Base-by-base conservation (phyloP, 371 early-diverging fungal species). In the Catenaria anguillulae region DNA sequence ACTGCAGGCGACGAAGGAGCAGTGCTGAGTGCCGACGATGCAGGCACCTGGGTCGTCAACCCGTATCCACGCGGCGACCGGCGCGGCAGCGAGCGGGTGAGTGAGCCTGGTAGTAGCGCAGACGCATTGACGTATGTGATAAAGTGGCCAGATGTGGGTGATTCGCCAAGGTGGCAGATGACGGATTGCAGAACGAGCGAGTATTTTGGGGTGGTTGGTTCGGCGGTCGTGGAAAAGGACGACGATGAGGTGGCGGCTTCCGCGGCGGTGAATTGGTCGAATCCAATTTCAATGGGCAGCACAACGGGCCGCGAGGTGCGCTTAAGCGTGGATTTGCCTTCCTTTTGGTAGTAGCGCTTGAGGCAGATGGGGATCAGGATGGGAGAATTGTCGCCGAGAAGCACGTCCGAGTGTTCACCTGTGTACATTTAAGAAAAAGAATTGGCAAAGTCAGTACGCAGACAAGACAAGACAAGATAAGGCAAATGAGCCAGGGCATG, bases 321-420 rank as follows among this genome's bases (percentile, higher is more conserved):
- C 19, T 21, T 8, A 17, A 43, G 45, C 10, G 45, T 23, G 21
- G 12, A 19, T 12, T 43, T 43, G 45, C 19, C 3, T 10, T 50
- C 52, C 31, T 50, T 50, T 26, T 12, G 52, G 52, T 50, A 50
- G 52, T 50, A 50, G 15, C 52, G 52, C 17, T 50, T 50, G 29
- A 50, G 52, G 29, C 24, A 4, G 29, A 50, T 50, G 6, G 52
- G 52, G 13, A 50, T 19, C 15, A 50, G 6, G 15, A 50, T 50
- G 52, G 29, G 52, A 10, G 8, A 8, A 0, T 8, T 31, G 26
- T 26, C 52, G 2, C 29, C 23, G 15, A 17, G 13, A 13, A 50
- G 31, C 1, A 50, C 13, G 12, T 26, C 23, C 52, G 52, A 50
- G 29, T 29, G 52, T 6, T 50, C 52, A 8, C 52, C 52, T 26